Evolutionary conservation across 768 basidiomycete genomes (phyloP).

Genomic region (Psilocybe tampanensis): DNA sequence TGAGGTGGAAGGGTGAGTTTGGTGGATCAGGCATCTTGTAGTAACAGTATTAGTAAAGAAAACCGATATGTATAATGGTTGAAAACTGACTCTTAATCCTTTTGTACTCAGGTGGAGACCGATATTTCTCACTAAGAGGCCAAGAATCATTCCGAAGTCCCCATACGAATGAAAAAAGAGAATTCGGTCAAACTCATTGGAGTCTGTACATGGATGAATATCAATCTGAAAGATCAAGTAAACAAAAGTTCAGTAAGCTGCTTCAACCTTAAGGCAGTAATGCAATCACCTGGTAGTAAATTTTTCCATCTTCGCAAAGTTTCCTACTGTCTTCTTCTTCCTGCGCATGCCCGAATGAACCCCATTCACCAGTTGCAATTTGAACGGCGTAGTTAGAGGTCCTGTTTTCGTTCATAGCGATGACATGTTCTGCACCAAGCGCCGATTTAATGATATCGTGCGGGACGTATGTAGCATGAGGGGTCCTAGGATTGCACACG

Average conservation of each 20-base stretch:
- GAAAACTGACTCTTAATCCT: slow-evolving; percentile 57
- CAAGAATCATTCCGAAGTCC: slow-evolving; percentile 72
- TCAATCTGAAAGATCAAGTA: slow-evolving; percentile 49
- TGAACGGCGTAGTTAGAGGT: slow-evolving; percentile 68
- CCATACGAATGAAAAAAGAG: slow-evolving; percentile 67
- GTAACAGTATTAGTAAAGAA: not conserved
- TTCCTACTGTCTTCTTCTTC: slow-evolving; percentile 31
- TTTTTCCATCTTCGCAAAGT: slow-evolving; percentile 28
- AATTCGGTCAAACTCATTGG: slow-evolving; percentile 50
- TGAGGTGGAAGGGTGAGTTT: slow-evolving; percentile 52
- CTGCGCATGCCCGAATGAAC: slow-evolving; percentile 22
- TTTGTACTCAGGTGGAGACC: slow-evolving; percentile 53
- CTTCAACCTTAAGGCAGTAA: too few relatives aligned
- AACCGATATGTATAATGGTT: not conserved
- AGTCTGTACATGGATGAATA: slow-evolving; percentile 56
- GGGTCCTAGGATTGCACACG: slow-evolving; percentile 47
- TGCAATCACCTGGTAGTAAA: slow-evolving; percentile 46
- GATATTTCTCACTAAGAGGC: slow-evolving; percentile 51
- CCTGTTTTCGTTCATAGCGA: slow-evolving; percentile 50
- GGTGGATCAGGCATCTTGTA: slow-evolving; percentile 40
- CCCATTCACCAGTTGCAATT: slow-evolving; percentile 42
- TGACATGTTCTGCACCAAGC: slow-evolving; percentile 50
- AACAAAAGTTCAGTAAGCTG: too few relatives aligned
- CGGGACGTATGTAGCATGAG: slow-evolving; percentile 21
- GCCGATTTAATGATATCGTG: slow-evolving; percentile 37